Percentiles rank a stretch among this genome's conserved stretches.
phyloP scores from a whole-genome alignment of 1,284 basidiomycete species.

The Irpex sp. region DNA sequence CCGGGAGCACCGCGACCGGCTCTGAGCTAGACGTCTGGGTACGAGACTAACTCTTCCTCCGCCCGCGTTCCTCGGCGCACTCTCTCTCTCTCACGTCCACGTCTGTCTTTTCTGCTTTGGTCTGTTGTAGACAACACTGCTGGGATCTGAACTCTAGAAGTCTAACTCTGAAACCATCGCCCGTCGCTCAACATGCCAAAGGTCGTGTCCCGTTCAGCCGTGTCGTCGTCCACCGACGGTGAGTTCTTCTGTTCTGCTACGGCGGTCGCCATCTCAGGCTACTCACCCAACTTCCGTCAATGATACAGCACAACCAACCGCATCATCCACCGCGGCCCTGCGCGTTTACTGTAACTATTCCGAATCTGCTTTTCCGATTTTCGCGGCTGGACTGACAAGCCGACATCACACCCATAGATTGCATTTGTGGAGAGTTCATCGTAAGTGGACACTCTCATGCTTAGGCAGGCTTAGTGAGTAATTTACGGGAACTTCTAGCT shows the following conservation, averaged over 20 bases:
- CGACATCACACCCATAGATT: conserved; percentile 45
- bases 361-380: conserved; percentile 7
- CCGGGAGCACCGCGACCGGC: too few relatives aligned
- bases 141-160: not conserved
- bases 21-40: too few relatives aligned
- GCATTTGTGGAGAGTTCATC: conserved; percentile 82
- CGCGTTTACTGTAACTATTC: conserved; percentile 66
- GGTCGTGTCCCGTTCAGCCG: conserved; percentile 75
- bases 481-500: conserved; percentile 42
- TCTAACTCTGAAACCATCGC: not conserved
- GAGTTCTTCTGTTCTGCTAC: conserved; percentile 17
- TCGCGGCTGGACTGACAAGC: conserved; percentile 9
- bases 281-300: not conserved
- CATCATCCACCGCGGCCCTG: conserved; percentile 71
- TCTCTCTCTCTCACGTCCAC: not conserved
- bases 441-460: conserved; percentile 38
- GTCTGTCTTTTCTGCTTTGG: not conserved
- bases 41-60: not conserved
- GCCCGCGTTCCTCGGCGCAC: not conserved
- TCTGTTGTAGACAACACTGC: not conserved
- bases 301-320: conserved; percentile 65
- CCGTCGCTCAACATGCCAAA: conserved; percentile 56
- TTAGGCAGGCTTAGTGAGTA: too few relatives aligned
- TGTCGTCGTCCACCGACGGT: conserved; percentile 82
- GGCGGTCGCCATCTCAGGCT: conserved; percentile 9